These are phyloP conservation scores for Yarrowia deformans DNA, from an alignment of 805 yeast genomes.

Conservation along the genomic window DNA sequence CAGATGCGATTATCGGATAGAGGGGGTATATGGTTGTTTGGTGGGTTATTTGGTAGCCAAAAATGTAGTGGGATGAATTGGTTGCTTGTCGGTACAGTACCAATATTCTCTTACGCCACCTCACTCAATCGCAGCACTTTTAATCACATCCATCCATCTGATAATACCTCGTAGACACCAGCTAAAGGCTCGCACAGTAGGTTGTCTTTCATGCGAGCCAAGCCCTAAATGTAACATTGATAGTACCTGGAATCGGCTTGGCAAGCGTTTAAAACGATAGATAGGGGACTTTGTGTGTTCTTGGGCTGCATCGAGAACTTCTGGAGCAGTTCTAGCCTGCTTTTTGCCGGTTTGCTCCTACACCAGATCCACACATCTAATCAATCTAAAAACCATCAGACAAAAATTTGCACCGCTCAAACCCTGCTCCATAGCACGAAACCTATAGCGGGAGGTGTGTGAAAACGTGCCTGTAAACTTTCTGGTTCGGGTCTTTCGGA, in stretches of 20 bases:
- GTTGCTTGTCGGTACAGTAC: too few relatives aligned
- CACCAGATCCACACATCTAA: background rate
- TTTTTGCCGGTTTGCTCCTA: background rate
- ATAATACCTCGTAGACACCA: background rate
- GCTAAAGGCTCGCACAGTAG: background rate
- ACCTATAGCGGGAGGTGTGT: background rate
- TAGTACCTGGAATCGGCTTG: background rate
- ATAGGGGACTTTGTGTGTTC: too few relatives aligned
- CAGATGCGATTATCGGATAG: too few relatives aligned
- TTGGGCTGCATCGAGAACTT: too few relatives aligned
- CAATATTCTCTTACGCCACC: too few relatives aligned
- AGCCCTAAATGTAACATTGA: background rate
- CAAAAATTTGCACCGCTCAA: background rate
- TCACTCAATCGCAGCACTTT: too few relatives aligned
- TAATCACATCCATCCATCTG: background rate
- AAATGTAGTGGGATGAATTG: too few relatives aligned
- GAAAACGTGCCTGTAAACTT: constrained; percentile 9
- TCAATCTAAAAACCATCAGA: constrained; percentile 15
- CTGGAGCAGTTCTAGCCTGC: too few relatives aligned
- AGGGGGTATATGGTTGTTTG: too few relatives aligned
- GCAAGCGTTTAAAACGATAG: background rate
- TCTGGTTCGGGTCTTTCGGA: background rate
- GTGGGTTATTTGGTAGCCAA: too few relatives aligned
- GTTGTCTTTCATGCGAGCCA: background rate
- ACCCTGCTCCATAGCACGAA: background rate